Base-by-base conservation (phyloP, 2,329 filamentous ascomycete genomes). In the Fusarium veterinarium region DNA sequence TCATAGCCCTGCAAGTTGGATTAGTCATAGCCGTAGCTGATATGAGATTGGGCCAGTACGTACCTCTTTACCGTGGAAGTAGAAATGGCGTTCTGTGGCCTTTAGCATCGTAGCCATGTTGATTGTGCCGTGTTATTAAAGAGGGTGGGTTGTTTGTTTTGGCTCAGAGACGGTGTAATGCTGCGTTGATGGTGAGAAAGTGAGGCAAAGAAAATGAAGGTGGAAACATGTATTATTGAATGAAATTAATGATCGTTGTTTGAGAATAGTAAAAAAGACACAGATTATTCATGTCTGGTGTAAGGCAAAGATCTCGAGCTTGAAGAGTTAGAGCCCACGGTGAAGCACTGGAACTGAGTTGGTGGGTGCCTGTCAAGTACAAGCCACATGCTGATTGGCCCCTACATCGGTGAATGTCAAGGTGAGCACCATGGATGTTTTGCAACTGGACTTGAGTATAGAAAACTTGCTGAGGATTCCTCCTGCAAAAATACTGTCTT, bases 1-100 rank as follows among this genome's bases (percentile, higher is more conserved):
- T 82, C 75, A 20, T 75, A 73, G 46, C 79, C 78, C 82, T 86
- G 6, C 2, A n/a, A 23, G 65, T 9, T 8, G 23, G 16, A 23
- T 30, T 12, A 49, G 33, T 51, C 69, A 37, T 71, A 57, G 19
- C 42, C 28, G 28, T 25, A 12, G 16, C 17, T 16, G 17, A 20
- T 10, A 20, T 25, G 23, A 28, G 23, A 16, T 28, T 25, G 10
- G 6, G 33, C 19, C 33, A 52, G 49, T 52, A 28, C 23, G 11
- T 71, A 80, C 84, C 56, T 76, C 71, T 49, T 82, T 77, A 33
- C 84, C 84, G 55, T 89, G 87, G 28, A 82, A 68, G 74, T 85
- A 88, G 71, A 89, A 89, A 73, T 89, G 87, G 12, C 78, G 80
- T 57, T 80, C 80, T 31, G 83, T 86, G 14, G 82, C 82, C 16